Conservation (phyloP, 352 stramenopile genomes). For the Pythium monospermum region DNA sequence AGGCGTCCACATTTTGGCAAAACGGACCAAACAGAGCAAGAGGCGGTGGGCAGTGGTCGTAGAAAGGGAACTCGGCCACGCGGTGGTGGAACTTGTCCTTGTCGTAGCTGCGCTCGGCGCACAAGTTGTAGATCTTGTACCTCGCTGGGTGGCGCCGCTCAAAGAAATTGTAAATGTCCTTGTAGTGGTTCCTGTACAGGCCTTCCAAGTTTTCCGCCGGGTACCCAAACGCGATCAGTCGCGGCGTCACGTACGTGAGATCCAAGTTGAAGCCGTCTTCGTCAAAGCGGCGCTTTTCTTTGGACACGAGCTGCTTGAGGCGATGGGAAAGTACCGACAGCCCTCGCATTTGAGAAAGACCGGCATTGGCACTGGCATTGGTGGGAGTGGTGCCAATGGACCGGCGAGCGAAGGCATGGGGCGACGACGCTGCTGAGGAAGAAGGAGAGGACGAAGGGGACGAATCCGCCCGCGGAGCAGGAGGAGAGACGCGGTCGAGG, state of each 20-base stretch:
- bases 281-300: slow-evolving; percentile 86
- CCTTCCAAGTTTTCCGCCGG: slow-evolving; percentile 83
- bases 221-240: slow-evolving; percentile 88
- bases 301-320: slow-evolving; percentile 85
- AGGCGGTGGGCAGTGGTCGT: slow-evolving; percentile 83
- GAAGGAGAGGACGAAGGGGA: not conserved
- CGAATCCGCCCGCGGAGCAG: slow-evolving; percentile 5
- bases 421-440: not conserved
- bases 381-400: too few species aligned
- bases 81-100: slow-evolving; percentile 75
- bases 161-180: slow-evolving; percentile 89
- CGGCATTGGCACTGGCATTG: too few species aligned
- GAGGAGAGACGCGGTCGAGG: not conserved
- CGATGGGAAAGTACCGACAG: slow-evolving; percentile 45
- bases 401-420: too few species aligned
- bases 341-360: slow-evolving; percentile 32
- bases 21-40: slow-evolving; percentile 69
- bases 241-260: slow-evolving; percentile 86
- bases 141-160: slow-evolving; percentile 65
- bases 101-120: slow-evolving; percentile 79
- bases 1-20: slow-evolving; percentile 55
- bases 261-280: slow-evolving; percentile 90
- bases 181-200: slow-evolving; percentile 88
- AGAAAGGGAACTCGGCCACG: slow-evolving; percentile 76
- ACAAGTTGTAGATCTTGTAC: slow-evolving; percentile 92